A percentile compares a stretch with the other conserved stretches of the same genome.
Evolutionary conservation across 1,284 basidiomycete species (phyloP).

Genomic region (Austroboletus rostrupii): DNA sequence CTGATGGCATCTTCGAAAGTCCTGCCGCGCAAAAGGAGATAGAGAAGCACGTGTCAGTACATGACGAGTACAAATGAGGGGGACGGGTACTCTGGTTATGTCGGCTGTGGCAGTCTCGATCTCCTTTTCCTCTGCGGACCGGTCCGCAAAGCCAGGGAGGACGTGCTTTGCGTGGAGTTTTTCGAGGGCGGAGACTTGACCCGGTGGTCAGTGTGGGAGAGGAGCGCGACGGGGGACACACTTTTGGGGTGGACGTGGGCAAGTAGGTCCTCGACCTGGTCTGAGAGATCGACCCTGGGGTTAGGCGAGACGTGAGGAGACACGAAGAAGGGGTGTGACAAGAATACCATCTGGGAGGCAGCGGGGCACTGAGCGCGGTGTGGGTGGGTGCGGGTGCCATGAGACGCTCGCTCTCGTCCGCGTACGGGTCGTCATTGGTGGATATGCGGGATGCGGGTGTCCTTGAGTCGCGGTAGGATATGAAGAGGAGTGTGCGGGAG

Average conservation of each 20-base stretch:
- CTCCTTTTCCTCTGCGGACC: constrained; percentile 88
- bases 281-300: constrained; percentile 84
- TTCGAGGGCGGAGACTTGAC: constrained; percentile 74
- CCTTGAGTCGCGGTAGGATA: constrained; percentile 88
- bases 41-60: constrained; percentile 6
- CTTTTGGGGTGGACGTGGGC: constrained; percentile 72
- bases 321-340: neutral
- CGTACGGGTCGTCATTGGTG: constrained; percentile 41
- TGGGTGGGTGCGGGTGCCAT: constrained; percentile 48
- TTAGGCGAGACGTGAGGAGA: constrained; percentile 12
- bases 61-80: constrained; percentile 16
- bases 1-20: constrained; percentile 79
- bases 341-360: constrained; percentile 69
- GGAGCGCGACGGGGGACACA: constrained; percentile 39
- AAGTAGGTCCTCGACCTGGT: constrained; percentile 82
- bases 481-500: constrained; percentile 89
- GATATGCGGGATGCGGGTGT: constrained; percentile 43
- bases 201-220: constrained; percentile 13
- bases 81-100: constrained; percentile 72
- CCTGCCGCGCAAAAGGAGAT: constrained; percentile 42
- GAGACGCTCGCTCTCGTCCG: constrained; percentile 65
- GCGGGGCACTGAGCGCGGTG: constrained; percentile 54
- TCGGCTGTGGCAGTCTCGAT: constrained; percentile 85
- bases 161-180: constrained; percentile 95
- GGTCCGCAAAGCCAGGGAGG: constrained; percentile 94